Evolutionary conservation across 2,329 filamentous ascomycete species (phyloP).

Genomic region (Anthostomella pinea): DNA sequence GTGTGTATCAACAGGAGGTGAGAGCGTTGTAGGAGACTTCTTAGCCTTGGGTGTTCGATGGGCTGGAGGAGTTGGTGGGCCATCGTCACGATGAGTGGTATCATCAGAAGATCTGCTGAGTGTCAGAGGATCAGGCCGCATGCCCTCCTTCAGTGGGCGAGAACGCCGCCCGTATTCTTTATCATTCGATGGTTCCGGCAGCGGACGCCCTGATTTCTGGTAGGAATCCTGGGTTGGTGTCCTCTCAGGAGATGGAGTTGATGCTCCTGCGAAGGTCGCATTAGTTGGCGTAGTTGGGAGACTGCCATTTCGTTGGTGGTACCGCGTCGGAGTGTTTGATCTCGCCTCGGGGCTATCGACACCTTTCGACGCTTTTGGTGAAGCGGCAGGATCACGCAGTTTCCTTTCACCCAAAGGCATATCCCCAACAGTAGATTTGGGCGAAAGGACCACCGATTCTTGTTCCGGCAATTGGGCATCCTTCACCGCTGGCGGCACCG

Average conservation of each 20-base stretch:
- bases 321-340: conserved; percentile 34
- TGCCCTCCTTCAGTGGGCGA: conserved; percentile 34
- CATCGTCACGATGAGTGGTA: conserved; percentile 47
- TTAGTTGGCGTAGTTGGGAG: conserved; percentile 28
- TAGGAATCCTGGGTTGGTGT: conserved; percentile 38
- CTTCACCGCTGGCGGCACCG: conserved; percentile 45
- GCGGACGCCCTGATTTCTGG: conserved; percentile 16
- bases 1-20: conserved; percentile 46
- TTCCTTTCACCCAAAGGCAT: conserved; percentile 40
- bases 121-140: conserved; percentile 37
- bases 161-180: conserved; percentile 10
- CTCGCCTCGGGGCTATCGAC: conserved; percentile 20
- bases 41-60: conserved; percentile 46
- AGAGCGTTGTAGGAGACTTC: conserved; percentile 39
- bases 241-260: conserved; percentile 32
- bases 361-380: conserved; percentile 21
- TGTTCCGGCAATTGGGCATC: conserved; percentile 29
- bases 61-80: conserved; percentile 53
- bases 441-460: conserved; percentile 21
- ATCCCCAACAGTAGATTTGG: conserved; percentile 28
- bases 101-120: conserved; percentile 35
- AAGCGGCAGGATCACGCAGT: conserved; percentile 14
- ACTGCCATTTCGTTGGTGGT: conserved; percentile 32
- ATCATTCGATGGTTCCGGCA: conserved; percentile 12
- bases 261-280: conserved; percentile 15